Evolutionary conservation across 148 eudicot species (phyloP).

Genomic region (Suaeda aralocaspica): DNA sequence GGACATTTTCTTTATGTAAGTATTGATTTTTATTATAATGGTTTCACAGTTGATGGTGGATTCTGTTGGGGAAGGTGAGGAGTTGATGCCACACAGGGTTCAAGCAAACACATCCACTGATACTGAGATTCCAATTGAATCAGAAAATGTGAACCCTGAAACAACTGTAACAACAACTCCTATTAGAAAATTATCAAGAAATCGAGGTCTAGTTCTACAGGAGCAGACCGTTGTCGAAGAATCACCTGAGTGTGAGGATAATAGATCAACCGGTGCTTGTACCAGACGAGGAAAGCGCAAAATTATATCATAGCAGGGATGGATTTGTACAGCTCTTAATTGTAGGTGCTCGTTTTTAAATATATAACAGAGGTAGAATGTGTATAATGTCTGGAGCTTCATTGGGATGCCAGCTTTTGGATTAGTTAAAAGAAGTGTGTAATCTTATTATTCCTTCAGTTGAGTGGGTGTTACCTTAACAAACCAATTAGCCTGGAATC

Average conservation of each 20-base stretch:
- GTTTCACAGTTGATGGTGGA: slow-evolving; percentile 61
- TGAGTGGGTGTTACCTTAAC: neutral
- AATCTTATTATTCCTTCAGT: neutral
- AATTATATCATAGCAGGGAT: slow-evolving; percentile 1
- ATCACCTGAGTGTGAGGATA: slow-evolving; percentile 54
- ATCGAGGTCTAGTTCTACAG: slow-evolving; percentile 78
- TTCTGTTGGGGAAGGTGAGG: slow-evolving; percentile 62
- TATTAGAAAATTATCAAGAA: slow-evolving; percentile 63
- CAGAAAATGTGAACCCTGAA: slow-evolving; percentile 28
- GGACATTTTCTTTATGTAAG: neutral
- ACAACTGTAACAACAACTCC: slow-evolving; percentile 49
- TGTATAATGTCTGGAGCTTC: neutral
- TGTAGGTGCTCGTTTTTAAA: neutral
- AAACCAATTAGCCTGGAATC: neutral
- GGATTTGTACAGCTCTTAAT: slow-evolving; percentile 17
- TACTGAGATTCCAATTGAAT: slow-evolving; percentile 15
- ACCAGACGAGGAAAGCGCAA: slow-evolving; percentile 56
- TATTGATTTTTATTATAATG: slow-evolving; percentile 13
- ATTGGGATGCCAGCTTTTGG: neutral
- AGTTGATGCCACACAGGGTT: slow-evolving; percentile 78
- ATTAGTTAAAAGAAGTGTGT: neutral
- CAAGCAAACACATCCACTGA: slow-evolving; percentile 12
- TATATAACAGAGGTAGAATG: neutral
- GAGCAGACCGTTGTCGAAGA: slow-evolving; percentile 65
- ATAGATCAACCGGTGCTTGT: slow-evolving; percentile 34